A percentile compares a stretch with the other conserved stretches of the same genome.
Evolutionary conservation across 371 early-diverging fungal species (phyloP).

Genomic region (Apophysomyces sp.): DNA sequence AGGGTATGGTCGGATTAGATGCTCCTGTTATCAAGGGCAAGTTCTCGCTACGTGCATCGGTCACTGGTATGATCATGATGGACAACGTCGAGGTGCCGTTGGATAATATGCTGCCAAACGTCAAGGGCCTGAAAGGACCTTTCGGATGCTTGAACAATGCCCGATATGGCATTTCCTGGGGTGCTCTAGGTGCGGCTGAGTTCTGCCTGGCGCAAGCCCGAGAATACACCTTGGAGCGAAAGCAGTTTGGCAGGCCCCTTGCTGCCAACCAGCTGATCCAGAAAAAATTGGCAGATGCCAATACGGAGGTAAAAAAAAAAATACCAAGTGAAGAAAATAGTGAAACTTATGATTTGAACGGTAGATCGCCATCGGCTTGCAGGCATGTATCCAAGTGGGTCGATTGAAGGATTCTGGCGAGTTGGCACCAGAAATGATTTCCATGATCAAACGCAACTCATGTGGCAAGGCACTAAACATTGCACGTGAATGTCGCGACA

Average conservation of each 20-base stretch:
- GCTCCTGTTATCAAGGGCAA: slow-evolving; percentile 95
- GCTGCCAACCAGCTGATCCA: slow-evolving; percentile 97
- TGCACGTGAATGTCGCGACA: slow-evolving; percentile 87
- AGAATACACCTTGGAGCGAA: slow-evolving; percentile 86
- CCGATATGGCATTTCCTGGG: slow-evolving; percentile 97
- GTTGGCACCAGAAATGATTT: slow-evolving; percentile 95
- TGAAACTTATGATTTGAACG: not conserved
- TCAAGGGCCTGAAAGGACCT: slow-evolving; percentile 93
- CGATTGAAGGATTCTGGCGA: slow-evolving; percentile 89
- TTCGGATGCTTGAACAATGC: slow-evolving; percentile 98
- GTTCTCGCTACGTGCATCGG: slow-evolving; percentile 92
- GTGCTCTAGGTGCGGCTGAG: slow-evolving; percentile 96
- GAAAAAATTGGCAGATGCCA: slow-evolving; percentile 95
- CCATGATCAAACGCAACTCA: slow-evolving; percentile 96
- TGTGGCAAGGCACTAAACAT: slow-evolving; percentile 94
- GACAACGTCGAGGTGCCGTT: slow-evolving; percentile 93
- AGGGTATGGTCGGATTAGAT: slow-evolving; percentile 83
- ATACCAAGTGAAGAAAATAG: not conserved
- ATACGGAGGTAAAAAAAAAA: slow-evolving; percentile 70
- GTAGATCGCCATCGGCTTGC: slow-evolving; percentile 85
- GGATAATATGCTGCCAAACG: slow-evolving; percentile 88
- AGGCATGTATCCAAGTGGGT: slow-evolving; percentile 92
- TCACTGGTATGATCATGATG: slow-evolving; percentile 99
- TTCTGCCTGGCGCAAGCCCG: slow-evolving; percentile 88
- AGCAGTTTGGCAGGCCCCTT: slow-evolving; percentile 92